Base-by-base conservation (phyloP, 2,329 filamentous ascomycete species). In the Colletotrichum endophyticum region DNA sequence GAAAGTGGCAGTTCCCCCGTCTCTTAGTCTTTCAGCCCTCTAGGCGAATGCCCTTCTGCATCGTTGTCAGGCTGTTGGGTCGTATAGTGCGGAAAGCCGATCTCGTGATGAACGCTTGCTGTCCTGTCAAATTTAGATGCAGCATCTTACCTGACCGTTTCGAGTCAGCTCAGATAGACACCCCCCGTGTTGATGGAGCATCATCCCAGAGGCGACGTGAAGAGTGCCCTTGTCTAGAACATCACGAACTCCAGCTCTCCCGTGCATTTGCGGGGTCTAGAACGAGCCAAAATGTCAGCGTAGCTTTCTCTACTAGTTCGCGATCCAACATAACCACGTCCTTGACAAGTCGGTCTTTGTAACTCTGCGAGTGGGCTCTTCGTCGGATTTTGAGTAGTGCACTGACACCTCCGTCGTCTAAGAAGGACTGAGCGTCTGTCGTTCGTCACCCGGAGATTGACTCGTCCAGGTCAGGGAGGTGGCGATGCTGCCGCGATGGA, bases 401-500 rank as follows among this genome's bases (percentile, higher is more conserved):
- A 61, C 57, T 59, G 70, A 69, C 28, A 12, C 36, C 57, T 53
- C 13, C 25, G 15, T n/a, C 19, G 22, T 13, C 68, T 6, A 32
- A 49, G 13, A 62, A 16, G 22, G 53, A 61, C 30, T 39, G 62
- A 44, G 69, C 68, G 59, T 53, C 36, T 49, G 62, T 67, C 68
- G 25, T 28, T 39, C 49, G 34, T 74, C 6, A 16, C 27, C 44
- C 67, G 53, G 53, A 72, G 63, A 75, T 68, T 53, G 69, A 72
- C 53, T 36, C 57, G 61, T 28, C 30, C 68, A 72, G 44, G 28
- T 53, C 53, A 67, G 68, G 72, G 69, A 39, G 56, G 73, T 75
- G 69, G 69, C 70, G 69, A 73, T 64, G 73, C 69, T 68, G 69
- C 59, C 30, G 30, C 19, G 11, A 68, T 73, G 59, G 32, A 62